phyloP scores from a whole-genome alignment of 345 rosid genomes.

The Lepidium africanum region DNA sequence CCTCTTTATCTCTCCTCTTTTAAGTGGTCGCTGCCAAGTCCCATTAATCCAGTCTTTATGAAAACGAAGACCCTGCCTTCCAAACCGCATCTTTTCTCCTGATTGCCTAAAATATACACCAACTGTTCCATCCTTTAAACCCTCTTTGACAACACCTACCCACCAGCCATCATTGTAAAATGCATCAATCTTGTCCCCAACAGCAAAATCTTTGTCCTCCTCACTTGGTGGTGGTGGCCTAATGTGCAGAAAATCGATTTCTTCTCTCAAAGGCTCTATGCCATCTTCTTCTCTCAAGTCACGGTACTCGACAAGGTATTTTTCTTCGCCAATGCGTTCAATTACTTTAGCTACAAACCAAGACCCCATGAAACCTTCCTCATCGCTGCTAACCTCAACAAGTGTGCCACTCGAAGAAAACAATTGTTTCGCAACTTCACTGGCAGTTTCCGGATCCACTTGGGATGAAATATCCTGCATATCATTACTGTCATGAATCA shows the following conservation, averaged over 20 bases:
- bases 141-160: conserved; percentile 42
- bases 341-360: conserved; percentile 54
- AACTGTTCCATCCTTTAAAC: conserved; percentile 24
- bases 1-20: conserved; percentile 13
- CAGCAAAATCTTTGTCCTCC: conserved; percentile 23
- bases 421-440: conserved; percentile 8
- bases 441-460: conserved; percentile 13
- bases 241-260: conserved; percentile 25
- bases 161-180: conserved; percentile 66
- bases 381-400: conserved; percentile 60
- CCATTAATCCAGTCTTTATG: conserved; percentile 62
- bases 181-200: conserved; percentile 54
- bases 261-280: conserved; percentile 43
- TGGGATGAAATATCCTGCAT: conserved; percentile 11
- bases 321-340: conserved; percentile 24
- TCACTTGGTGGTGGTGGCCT: conserved; percentile 45
- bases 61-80: conserved; percentile 43
- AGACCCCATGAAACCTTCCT: conserved; percentile 61
- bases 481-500: neutral
- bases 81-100: conserved; percentile 35
- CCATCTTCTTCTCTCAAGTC: conserved; percentile 44
- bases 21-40: conserved; percentile 34
- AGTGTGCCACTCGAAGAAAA: conserved; percentile 16
- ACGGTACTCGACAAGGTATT: conserved; percentile 42
- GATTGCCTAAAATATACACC: conserved; percentile 36